phyloP scores from a whole-genome alignment of 2,329 filamentous ascomycete genomes.

The Drechslera avenae region DNA sequence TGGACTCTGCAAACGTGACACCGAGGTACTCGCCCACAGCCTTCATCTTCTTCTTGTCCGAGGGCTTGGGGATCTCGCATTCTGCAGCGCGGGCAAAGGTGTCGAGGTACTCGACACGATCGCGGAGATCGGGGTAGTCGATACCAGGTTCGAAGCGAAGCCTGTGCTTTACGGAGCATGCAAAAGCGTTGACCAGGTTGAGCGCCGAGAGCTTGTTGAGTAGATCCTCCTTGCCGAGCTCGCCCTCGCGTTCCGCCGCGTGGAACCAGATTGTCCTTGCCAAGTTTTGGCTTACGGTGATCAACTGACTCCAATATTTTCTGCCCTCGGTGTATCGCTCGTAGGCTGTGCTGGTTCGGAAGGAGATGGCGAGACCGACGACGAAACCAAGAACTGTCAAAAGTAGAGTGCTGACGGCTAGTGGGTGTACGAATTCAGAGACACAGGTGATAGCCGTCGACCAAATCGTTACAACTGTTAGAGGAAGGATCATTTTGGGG shows the following conservation, averaged over 20 bases:
- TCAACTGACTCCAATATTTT: constrained; percentile 67
- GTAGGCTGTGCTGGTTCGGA: constrained; percentile 77
- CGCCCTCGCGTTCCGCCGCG: constrained; percentile 63
- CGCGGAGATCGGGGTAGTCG: constrained; percentile 73
- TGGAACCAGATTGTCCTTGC: constrained; percentile 84
- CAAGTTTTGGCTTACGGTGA: constrained; percentile 61
- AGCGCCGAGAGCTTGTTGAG: constrained; percentile 73
- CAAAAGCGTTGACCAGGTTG: constrained; percentile 78
- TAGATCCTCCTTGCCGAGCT: constrained; percentile 67
- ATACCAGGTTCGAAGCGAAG: constrained; percentile 83
- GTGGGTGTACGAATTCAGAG: constrained; percentile 49
- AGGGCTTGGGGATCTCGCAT: constrained; percentile 43
- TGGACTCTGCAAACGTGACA: constrained; percentile 75
- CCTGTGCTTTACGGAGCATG: constrained; percentile 79
- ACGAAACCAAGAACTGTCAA: constrained; percentile 82
- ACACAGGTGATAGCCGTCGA: constrained; percentile 65
- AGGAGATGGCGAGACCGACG: constrained; percentile 77
- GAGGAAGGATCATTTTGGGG: constrained; percentile 74
- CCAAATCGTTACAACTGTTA: constrained; percentile 68
- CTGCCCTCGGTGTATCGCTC: constrained; percentile 66
- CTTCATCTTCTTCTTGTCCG: constrained; percentile 57
- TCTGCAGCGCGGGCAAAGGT: constrained; percentile 71
- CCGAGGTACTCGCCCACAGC: constrained; percentile 73
- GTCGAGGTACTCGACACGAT: constrained; percentile 72
- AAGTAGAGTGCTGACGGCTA: constrained; percentile 69